A percentile compares a stretch with the other conserved stretches of the same genome.
phyloP scores from a whole-genome alignment of 1,284 basidiomycete species.

The Microbotryum violaceum region DNA sequence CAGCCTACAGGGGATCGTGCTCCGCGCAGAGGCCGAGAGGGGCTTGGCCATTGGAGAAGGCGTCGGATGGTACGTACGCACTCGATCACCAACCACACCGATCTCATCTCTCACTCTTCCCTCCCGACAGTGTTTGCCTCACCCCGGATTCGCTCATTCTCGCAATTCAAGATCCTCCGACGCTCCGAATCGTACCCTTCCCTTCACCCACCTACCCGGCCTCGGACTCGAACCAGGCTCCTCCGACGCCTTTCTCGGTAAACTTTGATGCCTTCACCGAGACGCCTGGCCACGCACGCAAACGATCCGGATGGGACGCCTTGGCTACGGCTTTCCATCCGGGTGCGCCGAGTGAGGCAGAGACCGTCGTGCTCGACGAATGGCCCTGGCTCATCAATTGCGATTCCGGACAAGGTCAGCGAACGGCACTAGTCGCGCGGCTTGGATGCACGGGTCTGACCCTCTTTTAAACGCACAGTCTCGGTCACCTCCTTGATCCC shows the following conservation, averaged over 20 bases:
- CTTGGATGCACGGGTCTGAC: not conserved
- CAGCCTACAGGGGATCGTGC: slow-evolving; percentile 12
- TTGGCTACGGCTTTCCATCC: not conserved
- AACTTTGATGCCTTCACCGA: slow-evolving; percentile 5
- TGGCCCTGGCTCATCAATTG: slow-evolving; percentile 28
- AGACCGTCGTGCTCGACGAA: slow-evolving; percentile 20
- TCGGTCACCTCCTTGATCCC: slow-evolving; percentile 14
- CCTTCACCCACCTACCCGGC: not conserved
- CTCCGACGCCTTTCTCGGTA: slow-evolving; percentile 7
- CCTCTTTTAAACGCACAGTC: not conserved
- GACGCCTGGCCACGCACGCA: not conserved
- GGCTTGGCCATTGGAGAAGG: slow-evolving; percentile 23
- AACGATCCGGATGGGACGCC: slow-evolving; percentile 18
- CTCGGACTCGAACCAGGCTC: not conserved
- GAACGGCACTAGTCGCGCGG: too few species aligned
- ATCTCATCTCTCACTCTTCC: not conserved
- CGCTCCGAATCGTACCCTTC: slow-evolving; percentile 31
- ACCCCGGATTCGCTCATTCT: slow-evolving; percentile 27
- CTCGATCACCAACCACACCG: too few species aligned
- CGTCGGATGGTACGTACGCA: slow-evolving; percentile 14
- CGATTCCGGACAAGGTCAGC: slow-evolving; percentile 12
- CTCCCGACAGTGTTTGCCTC: slow-evolving; percentile 20
- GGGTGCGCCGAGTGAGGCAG: slow-evolving; percentile 4
- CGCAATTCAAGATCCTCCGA: slow-evolving; percentile 30
- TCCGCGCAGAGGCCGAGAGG: slow-evolving; percentile 19